Evolutionary conservation across 2,329 filamentous ascomycete species (phyloP).

Genomic region (Neofusicoccum cordaticola): DNA sequence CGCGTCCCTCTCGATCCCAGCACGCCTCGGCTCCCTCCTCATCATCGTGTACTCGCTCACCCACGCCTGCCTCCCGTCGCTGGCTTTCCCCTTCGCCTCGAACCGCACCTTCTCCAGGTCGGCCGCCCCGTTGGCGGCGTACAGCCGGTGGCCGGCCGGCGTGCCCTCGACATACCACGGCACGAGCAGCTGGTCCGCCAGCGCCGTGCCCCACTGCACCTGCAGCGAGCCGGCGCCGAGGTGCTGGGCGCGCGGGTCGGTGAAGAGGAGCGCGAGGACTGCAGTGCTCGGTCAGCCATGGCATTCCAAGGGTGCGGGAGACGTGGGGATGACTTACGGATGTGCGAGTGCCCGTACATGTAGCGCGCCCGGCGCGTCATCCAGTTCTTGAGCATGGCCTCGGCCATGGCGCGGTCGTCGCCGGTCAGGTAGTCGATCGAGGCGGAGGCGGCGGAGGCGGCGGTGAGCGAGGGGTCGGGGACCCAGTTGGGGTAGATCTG

Average conservation of each 20-base stretch:
- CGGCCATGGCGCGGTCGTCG: not conserved
- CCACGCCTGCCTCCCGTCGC: not conserved
- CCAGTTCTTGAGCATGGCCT: not conserved
- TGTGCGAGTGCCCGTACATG: conserved; percentile 2
- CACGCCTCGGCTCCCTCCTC: not conserved
- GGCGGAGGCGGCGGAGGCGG: not conserved
- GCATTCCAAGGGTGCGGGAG: too few species aligned
- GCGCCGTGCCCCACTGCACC: conserved; percentile 21
- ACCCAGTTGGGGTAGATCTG: conserved; percentile 12
- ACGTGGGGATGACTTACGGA: not conserved
- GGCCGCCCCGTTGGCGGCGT: not conserved
- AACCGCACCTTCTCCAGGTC: not conserved
- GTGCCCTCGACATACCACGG: conserved; percentile 10
- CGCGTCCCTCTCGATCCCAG: not conserved
- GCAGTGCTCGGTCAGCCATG: not conserved
- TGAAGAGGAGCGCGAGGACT: conserved; percentile 24
- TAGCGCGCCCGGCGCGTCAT: not conserved
- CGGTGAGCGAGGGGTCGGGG: not conserved
- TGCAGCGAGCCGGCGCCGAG: conserved; percentile 21
- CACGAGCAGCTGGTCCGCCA: conserved; percentile 18
- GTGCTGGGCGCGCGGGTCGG: conserved; percentile 21
- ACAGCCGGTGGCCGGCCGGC: not conserved
- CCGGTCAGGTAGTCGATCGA: not conserved
- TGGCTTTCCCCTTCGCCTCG: not conserved
- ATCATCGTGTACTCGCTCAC: conserved; percentile 9